Conservation (phyloP, 2,329 filamentous ascomycete species). For the Penicillium sp. region DNA sequence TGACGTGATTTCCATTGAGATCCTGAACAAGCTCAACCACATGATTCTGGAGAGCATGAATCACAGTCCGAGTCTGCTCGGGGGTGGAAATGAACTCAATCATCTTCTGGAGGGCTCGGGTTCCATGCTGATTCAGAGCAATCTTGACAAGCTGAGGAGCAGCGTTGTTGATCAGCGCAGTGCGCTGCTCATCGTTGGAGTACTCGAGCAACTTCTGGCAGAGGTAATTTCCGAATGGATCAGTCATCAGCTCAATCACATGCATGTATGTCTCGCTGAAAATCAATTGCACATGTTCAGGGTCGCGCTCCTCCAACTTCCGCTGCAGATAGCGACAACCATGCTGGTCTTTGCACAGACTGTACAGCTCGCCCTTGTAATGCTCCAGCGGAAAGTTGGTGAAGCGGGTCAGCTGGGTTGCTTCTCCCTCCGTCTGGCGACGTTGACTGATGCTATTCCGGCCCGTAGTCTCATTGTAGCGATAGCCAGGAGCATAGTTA, state of each 20-base stretch:
- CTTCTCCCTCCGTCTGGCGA: constrained; percentile 43
- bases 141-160: constrained; percentile 83
- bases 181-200: constrained; percentile 91
- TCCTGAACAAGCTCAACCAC: constrained; percentile 96
- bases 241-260: constrained; percentile 96
- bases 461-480: constrained; percentile 66
- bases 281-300: constrained; percentile 82
- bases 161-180: constrained; percentile 83
- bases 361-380: constrained; percentile 76
- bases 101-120: constrained; percentile 96
- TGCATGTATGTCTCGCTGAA: constrained; percentile 90
- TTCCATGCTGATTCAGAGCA: constrained; percentile 94
- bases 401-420: constrained; percentile 66
- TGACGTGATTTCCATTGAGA: constrained; percentile 96
- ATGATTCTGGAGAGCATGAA: constrained; percentile 70
- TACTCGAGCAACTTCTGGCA: constrained; percentile 97
- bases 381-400: constrained; percentile 76
- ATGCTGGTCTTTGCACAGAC: constrained; percentile 94
- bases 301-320: constrained; percentile 84
- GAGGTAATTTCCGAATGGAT: constrained; percentile 98
- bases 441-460: constrained; percentile 66
- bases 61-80: constrained; percentile 81
- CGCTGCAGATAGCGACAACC: constrained; percentile 95
- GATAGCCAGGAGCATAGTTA: constrained; percentile 47
- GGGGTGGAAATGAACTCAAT: constrained; percentile 89